phyloP scores from a whole-genome alignment of 257 asterid genomes.

The Forsythia viridissima region DNA sequence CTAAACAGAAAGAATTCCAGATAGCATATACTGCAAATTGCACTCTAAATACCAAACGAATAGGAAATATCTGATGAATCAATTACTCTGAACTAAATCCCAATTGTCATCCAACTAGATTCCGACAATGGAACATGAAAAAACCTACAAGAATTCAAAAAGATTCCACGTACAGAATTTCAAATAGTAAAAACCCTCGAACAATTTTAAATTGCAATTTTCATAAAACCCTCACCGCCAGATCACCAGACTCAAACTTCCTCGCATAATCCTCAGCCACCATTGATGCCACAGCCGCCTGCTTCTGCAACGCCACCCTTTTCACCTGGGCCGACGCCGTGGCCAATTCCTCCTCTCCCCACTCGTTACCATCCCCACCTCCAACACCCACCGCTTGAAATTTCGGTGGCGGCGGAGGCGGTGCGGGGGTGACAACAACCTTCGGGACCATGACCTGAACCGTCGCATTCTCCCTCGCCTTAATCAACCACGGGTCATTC shows the following conservation, averaged over 20 bases:
- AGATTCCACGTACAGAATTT: constrained; percentile 8
- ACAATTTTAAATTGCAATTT: neutral
- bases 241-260: constrained; percentile 84
- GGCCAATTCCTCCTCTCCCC: constrained; percentile 30
- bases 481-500: constrained; percentile 82
- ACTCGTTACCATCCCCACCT: constrained; percentile 53
- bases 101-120: neutral
- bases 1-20: neutral
- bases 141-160: neutral
- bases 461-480: constrained; percentile 67
- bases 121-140: neutral
- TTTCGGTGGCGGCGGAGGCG: constrained; percentile 41
- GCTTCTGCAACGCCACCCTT: constrained; percentile 87
- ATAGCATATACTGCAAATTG: neutral
- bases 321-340: constrained; percentile 71
- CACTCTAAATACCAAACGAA: neutral
- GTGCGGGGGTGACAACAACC: constrained; percentile 48
- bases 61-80: neutral
- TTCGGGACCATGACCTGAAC: constrained; percentile 91
- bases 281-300: constrained; percentile 77
- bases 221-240: constrained; percentile 49
- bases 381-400: constrained; percentile 31
- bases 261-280: constrained; percentile 85
- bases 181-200: constrained; percentile 7
- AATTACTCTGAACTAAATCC: neutral